Percentiles rank a stretch among this genome's conserved stretches.
Evolutionary conservation across 228 moss, liverwort and hornwort species (phyloP).

Genomic region (Sphagnum magellanicum): DNA sequence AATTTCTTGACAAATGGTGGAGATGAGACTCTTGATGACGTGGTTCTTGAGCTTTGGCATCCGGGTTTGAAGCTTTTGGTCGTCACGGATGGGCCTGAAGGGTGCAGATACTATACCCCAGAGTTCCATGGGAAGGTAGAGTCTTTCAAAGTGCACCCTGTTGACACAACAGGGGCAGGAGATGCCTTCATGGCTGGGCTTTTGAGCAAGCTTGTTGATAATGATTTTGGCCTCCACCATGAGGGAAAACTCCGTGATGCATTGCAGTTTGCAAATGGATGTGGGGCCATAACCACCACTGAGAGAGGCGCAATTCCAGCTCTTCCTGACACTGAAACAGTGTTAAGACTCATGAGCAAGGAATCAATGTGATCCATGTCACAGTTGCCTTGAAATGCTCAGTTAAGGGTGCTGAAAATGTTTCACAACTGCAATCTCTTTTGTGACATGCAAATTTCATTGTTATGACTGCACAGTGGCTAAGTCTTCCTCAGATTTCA

Average conservation of each 20-base stretch:
- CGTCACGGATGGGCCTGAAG: conserved; percentile 39
- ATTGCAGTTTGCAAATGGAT: conserved; percentile 41
- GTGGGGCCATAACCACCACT: conserved; percentile 53
- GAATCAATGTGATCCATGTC: conserved; percentile 24
- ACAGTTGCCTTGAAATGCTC: no score
- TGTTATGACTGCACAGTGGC: no score
- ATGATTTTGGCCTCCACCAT: conserved; percentile 20
- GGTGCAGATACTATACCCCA: conserved; percentile 38
- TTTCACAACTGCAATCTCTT: no score
- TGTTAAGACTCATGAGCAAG: conserved; percentile 51
- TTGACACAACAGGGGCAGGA: conserved; percentile 53
- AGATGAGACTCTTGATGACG: conserved; percentile 38
- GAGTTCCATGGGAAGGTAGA: conserved; percentile 22
- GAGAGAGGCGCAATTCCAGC: conserved; percentile 59
- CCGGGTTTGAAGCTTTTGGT: conserved; percentile 36
- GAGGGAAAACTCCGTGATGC: conserved; percentile 38
- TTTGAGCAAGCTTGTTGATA: conserved; percentile 31
- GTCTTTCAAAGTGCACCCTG: conserved; percentile 29
- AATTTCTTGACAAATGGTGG: conserved; percentile 36
- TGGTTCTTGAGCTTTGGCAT: conserved; percentile 25
- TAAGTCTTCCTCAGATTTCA: no score
- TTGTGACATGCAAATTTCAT: no score
- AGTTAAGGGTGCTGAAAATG: no score
- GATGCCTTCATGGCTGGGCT: conserved; percentile 50
- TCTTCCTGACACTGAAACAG: conserved; percentile 44